Base-by-base conservation (phyloP, 441 rosid species). In the Pelargonium fulgidum region DNA sequence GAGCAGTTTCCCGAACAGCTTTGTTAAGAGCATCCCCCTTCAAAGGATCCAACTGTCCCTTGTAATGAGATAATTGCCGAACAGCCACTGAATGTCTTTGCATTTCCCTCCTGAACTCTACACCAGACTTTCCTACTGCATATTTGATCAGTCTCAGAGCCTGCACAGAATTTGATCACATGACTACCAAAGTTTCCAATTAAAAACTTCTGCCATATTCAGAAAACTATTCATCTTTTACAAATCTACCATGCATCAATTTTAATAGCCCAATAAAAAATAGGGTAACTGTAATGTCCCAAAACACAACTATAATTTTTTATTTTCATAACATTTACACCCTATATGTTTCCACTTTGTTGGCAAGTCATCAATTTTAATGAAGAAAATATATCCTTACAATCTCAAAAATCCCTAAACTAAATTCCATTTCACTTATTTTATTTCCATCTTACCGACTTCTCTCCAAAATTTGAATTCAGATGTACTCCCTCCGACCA, bases 11-110 rank as follows among this genome's bases (percentile, higher is more conserved):
- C 73, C 99, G 77, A 72, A 94, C 96, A 68, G 97, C 96, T 85
- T 94, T 94, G 76, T 94, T 94, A 69, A 84, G 93, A 3, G 98
- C 93, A 84, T 92, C 97, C 12, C 99, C 99, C 70, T 94, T 94
- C 72, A 94, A 75, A 68, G 96, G 87, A 84, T 92, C 91, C 26
- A 82, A 75, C 75, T 90, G 87, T 44, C 99, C 99, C 79, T 84
- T 89, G 84, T 92, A 92, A 76, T 92, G 98, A 79, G 86, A 76
- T 63, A 94, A 73, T 81, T 87, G 92, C 11, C 98, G 94, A 9
- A 94, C 87, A 7, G 89, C 90, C n/a, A 81, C 93, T 0, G 98
- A 92, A 79, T 92, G 89, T 67, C 98, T 82, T 81, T 94, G 99
- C 97, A 94, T 89, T 75, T 94, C 99, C 80, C 99, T 83, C 77